phyloP scores from a whole-genome alignment of 2,329 filamentous ascomycete species.

The Colletotrichum karsti region DNA sequence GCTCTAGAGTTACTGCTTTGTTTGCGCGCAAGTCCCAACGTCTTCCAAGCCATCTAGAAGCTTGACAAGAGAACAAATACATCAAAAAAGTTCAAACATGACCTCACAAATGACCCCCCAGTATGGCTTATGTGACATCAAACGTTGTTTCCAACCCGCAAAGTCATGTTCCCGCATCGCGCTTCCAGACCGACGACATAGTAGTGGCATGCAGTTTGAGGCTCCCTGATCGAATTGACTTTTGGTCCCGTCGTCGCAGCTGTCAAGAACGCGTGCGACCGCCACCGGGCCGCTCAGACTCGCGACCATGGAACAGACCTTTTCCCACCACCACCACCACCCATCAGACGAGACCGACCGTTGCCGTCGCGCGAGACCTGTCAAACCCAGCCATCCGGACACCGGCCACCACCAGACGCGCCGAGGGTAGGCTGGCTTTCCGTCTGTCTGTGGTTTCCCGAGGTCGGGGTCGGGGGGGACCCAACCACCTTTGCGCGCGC shows the following conservation, averaged over 20 bases:
- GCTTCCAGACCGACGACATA: no score
- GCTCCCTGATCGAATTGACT: not conserved
- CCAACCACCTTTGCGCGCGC: not conserved
- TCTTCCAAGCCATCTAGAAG: not conserved
- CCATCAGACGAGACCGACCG: not conserved
- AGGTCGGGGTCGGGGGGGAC: not conserved
- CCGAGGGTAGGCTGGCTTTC: no score
- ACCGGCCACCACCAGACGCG: not conserved
- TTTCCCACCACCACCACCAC: no score
- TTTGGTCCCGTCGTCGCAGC: not conserved
- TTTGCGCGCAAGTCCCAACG: not conserved
- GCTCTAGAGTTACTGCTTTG: conserved; percentile 4
- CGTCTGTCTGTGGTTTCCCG: no score
- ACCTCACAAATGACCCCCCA: not conserved
- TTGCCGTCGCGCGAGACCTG: no score
- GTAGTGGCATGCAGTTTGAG: no score
- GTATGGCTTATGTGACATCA: not conserved
- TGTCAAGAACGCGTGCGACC: not conserved
- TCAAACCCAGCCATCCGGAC: not conserved
- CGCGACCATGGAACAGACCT: no score
- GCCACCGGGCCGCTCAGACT: not conserved
- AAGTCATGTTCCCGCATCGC: not conserved
- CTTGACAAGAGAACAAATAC: not conserved
- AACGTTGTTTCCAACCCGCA: not conserved
- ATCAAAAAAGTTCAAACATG: not conserved